A percentile compares a stretch with the other conserved stretches of the same genome.
Conservation (phyloP, 2,329 filamentous ascomycete species). For the Phaeosphaeriaceae sp. region DNA sequence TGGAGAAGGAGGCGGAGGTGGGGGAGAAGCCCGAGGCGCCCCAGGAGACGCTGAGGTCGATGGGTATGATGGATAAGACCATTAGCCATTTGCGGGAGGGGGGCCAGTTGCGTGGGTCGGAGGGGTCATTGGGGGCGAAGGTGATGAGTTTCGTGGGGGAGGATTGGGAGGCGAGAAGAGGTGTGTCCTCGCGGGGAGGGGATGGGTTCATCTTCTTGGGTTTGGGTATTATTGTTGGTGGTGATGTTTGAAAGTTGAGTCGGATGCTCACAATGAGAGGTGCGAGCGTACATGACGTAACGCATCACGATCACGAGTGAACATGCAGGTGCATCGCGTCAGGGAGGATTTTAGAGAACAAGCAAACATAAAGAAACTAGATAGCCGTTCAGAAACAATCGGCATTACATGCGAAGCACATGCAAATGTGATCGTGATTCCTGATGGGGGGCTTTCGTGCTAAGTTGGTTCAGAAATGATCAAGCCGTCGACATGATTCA, state of each 20-base stretch:
- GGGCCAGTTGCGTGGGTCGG: constrained; percentile 48
- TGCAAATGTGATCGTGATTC: too few relatives aligned
- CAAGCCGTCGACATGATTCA: too few relatives aligned
- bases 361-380: not conserved
- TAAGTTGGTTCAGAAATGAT: too few relatives aligned
- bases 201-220: constrained; percentile 5
- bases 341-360: not conserved
- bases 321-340: not conserved
- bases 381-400: not conserved
- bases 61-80: constrained; percentile 45
- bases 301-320: not conserved
- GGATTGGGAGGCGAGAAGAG: constrained; percentile 10
- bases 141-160: constrained; percentile 18
- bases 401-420: too few relatives aligned
- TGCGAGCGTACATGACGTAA: not conserved
- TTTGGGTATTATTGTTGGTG: not conserved
- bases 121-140: constrained; percentile 26
- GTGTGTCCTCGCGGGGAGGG: constrained; percentile 9
- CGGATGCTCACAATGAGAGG: not conserved
- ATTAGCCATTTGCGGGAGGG: constrained; percentile 44
- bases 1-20: constrained; percentile 50
- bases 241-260: not conserved
- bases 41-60: constrained; percentile 51
- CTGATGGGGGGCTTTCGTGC: too few relatives aligned
- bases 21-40: constrained; percentile 59